Evolutionary conservation across 148 eudicot genomes (phyloP).

Genomic region (Tetragonia tetragonoides): DNA sequence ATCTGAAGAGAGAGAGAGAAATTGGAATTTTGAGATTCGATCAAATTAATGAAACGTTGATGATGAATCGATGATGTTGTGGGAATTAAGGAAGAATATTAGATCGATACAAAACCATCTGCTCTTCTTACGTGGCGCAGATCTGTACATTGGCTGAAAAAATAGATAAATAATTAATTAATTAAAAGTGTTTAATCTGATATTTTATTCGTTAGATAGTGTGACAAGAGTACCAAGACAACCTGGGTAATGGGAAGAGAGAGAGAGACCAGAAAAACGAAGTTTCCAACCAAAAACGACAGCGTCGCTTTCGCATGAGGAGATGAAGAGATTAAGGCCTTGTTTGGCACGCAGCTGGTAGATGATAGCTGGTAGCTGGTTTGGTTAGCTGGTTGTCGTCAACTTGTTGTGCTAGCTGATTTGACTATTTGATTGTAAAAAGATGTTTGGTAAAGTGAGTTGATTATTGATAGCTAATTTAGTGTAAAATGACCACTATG

Average conservation of each 20-base stretch:
- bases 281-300: not conserved
- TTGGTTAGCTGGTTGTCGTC: no score
- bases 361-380: no score
- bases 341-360: no score
- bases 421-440: no score
- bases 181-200: not conserved
- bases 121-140: constrained; percentile 12
- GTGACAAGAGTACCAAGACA: not conserved
- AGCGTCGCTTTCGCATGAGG: not conserved
- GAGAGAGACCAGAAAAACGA: no score
- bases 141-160: constrained; percentile 2
- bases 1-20: not conserved
- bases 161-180: not conserved
- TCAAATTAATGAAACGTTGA: not conserved
- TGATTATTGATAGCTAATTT: no score
- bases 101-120: constrained; percentile 6
- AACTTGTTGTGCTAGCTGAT: no score
- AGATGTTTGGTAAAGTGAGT: no score
- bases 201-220: not conserved
- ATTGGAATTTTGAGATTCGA: constrained; percentile 1
- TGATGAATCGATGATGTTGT: not conserved
- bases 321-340: no score
- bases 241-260: not conserved
- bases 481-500: no score
- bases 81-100: constrained; percentile 2